Conservation (phyloP, 2,329 filamentous ascomycete species). For the Zymoseptoria tritici region DNA sequence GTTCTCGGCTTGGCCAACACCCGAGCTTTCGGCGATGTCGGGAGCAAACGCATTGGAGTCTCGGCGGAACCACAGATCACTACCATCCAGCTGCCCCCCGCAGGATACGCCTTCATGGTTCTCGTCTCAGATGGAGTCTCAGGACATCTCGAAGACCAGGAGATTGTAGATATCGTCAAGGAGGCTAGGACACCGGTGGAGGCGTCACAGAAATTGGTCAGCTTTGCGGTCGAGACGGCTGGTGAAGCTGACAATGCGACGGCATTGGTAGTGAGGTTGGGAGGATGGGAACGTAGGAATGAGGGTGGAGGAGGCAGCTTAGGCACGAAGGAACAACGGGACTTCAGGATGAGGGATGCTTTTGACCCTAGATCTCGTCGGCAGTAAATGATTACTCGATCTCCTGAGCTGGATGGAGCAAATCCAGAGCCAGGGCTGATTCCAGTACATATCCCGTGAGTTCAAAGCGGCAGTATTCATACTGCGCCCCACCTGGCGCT, state of each 20-base stretch:
- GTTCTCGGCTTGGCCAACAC: constrained; percentile 91
- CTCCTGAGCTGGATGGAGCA: background rate
- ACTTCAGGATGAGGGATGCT: constrained; percentile 74
- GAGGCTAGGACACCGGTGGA: constrained; percentile 87
- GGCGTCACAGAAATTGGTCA: constrained; percentile 69
- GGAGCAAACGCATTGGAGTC: constrained; percentile 84
- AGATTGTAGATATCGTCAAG: constrained; percentile 93
- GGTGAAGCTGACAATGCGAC: constrained; percentile 57
- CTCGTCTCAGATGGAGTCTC: constrained; percentile 85
- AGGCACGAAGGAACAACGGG: constrained; percentile 85
- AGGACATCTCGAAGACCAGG: constrained; percentile 79
- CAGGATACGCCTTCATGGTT: constrained; percentile 82
- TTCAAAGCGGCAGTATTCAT: background rate
- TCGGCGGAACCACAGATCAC: constrained; percentile 87
- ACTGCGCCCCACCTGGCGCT: background rate
- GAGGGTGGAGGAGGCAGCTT: constrained; percentile 85
- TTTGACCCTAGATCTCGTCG: constrained; percentile 69
- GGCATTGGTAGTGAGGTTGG: constrained; percentile 54
- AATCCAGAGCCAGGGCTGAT: background rate
- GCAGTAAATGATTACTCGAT: constrained; percentile 17
- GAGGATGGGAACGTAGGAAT: constrained; percentile 60
- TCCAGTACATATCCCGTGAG: too few species aligned
- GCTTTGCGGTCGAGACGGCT: constrained; percentile 79
- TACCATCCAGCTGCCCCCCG: constrained; percentile 69
- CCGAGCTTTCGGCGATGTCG: constrained; percentile 87